Percentiles rank a stretch among this genome's conserved stretches.
phyloP scores from a whole-genome alignment of 192 early-diverging fungal species.

The Coemansia guatemalensis region DNA sequence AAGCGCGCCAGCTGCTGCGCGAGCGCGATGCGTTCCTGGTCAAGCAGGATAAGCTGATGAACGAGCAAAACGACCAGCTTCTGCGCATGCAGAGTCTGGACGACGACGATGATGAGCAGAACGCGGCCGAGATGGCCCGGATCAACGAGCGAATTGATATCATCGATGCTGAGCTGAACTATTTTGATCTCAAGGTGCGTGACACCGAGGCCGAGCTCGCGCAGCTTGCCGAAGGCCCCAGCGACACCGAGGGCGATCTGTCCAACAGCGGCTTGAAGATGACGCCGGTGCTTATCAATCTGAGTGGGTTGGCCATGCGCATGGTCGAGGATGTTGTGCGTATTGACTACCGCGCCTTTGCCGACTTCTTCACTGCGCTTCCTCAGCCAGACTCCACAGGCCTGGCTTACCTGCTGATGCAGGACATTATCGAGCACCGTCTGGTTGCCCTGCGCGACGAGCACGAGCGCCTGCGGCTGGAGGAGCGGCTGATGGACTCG shows the following conservation, averaged over 20 bases:
- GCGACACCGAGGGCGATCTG: conserved; percentile 1
- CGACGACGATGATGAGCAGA: conserved; percentile 9
- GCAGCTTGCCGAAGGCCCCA: conserved; percentile 33
- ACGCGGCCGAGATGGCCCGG: conserved; percentile 14
- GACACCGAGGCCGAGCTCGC: conserved; percentile 49
- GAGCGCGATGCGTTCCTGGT: conserved; percentile 43
- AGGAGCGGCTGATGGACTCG: conserved; percentile 44
- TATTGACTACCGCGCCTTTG: conserved; percentile 47
- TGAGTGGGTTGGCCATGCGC: conserved; percentile 54
- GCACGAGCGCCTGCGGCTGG: conserved; percentile 22
- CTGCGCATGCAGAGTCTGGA: conserved; percentile 29
- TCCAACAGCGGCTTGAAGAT: conserved; percentile 20
- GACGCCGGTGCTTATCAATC: conserved; percentile 33
- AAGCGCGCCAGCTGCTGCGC: conserved; percentile 41
- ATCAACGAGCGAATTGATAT: conserved; percentile 43
- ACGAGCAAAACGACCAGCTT: conserved; percentile 45
- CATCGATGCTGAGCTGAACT: conserved; percentile 50
- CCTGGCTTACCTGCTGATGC: conserved; percentile 40
- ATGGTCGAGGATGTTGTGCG: conserved; percentile 54
- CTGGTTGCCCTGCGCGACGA: conserved; percentile 37
- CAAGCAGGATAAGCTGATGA: conserved; percentile 47
- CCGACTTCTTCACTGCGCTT: conserved; percentile 29
- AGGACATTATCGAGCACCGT: conserved; percentile 47
- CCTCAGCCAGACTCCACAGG: conserved; percentile 31
- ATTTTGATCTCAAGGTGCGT: conserved; percentile 51